Percentiles rank a stretch among this genome's conserved stretches.
These are phyloP conservation scores for Thelephora aurantiotincta DNA, from an alignment of 768 basidiomycete genomes.

Conservation along the genomic window DNA sequence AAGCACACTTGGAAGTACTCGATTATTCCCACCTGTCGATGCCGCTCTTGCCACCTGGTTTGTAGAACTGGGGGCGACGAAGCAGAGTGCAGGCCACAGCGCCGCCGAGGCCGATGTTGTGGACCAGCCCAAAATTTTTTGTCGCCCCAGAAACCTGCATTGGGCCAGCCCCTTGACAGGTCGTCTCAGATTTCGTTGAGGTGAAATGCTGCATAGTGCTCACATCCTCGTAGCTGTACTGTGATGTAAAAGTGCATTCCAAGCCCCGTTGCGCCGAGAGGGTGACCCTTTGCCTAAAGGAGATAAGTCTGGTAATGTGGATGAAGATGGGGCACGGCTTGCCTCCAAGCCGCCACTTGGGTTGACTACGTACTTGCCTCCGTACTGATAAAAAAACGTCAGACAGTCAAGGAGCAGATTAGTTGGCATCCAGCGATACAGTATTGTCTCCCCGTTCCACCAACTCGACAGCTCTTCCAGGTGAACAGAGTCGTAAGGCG, in stretches of 20 bases:
- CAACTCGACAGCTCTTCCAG: slow-evolving; percentile 56
- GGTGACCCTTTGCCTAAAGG: slow-evolving; percentile 61
- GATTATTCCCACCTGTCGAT: slow-evolving; percentile 33
- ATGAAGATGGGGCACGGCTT: neutral
- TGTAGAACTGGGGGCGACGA: slow-evolving; percentile 66
- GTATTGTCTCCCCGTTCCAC: slow-evolving; percentile 72
- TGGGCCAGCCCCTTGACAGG: slow-evolving; percentile 54
- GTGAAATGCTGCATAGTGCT: slow-evolving; percentile 1
- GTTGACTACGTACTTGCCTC: slow-evolving; percentile 75
- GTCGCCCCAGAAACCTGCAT: slow-evolving; percentile 60
- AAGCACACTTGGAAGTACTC: neutral
- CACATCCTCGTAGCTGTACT: slow-evolving; percentile 67
- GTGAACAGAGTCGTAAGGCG: slow-evolving; percentile 57
- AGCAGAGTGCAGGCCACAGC: slow-evolving; percentile 68
- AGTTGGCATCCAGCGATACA: slow-evolving; percentile 21
- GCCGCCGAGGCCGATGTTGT: slow-evolving; percentile 75
- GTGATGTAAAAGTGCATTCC: slow-evolving; percentile 84
- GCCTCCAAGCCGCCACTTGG: slow-evolving; percentile 70
- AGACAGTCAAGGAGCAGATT: neutral
- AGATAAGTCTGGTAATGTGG: neutral
- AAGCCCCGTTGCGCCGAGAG: slow-evolving; percentile 69
- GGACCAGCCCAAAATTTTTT: slow-evolving; percentile 69
- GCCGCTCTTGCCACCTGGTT: slow-evolving; percentile 52
- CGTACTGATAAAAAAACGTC: slow-evolving; percentile 33
- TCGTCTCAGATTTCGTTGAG: neutral